Base-by-base conservation (phyloP, 352 stramenopile species). In the Phytopythium delawarense region DNA sequence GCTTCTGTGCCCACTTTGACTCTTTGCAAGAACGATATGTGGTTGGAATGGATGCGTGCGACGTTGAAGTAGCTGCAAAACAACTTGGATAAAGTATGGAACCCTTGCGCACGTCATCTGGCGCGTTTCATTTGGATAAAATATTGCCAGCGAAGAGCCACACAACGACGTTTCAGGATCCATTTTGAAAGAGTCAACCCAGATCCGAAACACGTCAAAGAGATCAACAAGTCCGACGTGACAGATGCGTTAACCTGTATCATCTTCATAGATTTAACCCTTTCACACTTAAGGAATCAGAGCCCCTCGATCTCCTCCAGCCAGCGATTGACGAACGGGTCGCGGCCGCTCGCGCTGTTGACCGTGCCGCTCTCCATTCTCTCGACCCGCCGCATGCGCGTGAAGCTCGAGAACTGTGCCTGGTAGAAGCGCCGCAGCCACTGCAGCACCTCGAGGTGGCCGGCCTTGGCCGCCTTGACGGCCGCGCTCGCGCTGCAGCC, bases 401-500 rank as follows among this genome's bases (percentile, higher is more conserved):
- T 12, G 37, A 59, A 50, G 37, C 39, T 59, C 52, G 52, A 35
- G 54, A 59, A 59, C 21, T 51, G 54, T 12, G 35, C 15, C 15
- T 37, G 37, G 54, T 39, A 59, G 39, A 37, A 35, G 18, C 21
- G 54, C 21, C 35, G 20, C 1, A 67, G 59, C 62, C 62, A 67
- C 32, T 57, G 62, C n/a, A 67, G 61, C 42, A 63, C 55, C 21
- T 67, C 54, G 30, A 63, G 40, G 39, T 60, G 62, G 6, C 55
- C 55, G 15, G 23, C 44, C 20, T 52, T 45, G n/a, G 62, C 62
- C 20, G 62, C 62, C 40, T 59, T 59, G 35, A 59, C 39, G 12
- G 54, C 39, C 20, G 54, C 54, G 18, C 18, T 51, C 15, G 54
- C 21, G 39, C 54, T 70, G 28, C 56, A 71, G 28, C 62, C 62